Percentiles rank a stretch among this genome's conserved stretches.
Evolutionary conservation across 2,329 filamentous ascomycete species (phyloP).

Genomic region (Clarireedia hainanense): DNA sequence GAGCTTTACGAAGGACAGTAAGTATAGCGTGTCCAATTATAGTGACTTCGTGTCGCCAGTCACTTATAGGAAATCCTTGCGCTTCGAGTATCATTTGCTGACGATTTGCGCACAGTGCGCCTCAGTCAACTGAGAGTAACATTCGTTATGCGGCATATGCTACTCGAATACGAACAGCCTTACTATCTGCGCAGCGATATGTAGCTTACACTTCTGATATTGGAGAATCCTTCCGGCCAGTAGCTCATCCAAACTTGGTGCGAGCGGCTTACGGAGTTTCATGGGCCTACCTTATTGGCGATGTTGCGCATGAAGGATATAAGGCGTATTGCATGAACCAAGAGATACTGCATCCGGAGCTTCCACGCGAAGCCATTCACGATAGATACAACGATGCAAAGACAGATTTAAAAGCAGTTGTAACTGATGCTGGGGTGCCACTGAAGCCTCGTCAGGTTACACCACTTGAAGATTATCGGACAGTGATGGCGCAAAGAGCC

Average conservation of each 20-base stretch:
- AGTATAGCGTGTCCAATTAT: constrained; percentile 29
- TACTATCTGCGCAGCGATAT: constrained; percentile 86
- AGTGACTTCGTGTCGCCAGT: neutral
- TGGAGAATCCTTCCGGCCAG: constrained; percentile 88
- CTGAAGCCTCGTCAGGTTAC: constrained; percentile 42
- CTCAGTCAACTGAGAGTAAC: constrained; percentile 75
- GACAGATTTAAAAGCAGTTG: constrained; percentile 11
- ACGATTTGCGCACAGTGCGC: constrained; percentile 40
- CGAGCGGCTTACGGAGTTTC: constrained; percentile 80
- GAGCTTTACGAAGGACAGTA: constrained; percentile 74
- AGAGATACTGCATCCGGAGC: constrained; percentile 59
- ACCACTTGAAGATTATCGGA: constrained; percentile 80
- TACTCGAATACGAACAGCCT: constrained; percentile 73
- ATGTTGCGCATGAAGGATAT: constrained; percentile 89
- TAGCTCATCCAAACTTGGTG: constrained; percentile 80
- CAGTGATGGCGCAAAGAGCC: constrained; percentile 83
- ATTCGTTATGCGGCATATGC: constrained; percentile 92
- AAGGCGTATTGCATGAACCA: constrained; percentile 90
- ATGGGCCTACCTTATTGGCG: constrained; percentile 86
- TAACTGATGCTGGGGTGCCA: constrained; percentile 10
- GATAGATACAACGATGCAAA: constrained; percentile 28
- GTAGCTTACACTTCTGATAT: constrained; percentile 96
- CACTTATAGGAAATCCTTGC: neutral
- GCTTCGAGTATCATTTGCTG: neutral
- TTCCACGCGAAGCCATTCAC: constrained; percentile 34